phyloP scores from a whole-genome alignment of 1,284 basidiomycete species.

The Cutaneotrichosporon mucoides region DNA sequence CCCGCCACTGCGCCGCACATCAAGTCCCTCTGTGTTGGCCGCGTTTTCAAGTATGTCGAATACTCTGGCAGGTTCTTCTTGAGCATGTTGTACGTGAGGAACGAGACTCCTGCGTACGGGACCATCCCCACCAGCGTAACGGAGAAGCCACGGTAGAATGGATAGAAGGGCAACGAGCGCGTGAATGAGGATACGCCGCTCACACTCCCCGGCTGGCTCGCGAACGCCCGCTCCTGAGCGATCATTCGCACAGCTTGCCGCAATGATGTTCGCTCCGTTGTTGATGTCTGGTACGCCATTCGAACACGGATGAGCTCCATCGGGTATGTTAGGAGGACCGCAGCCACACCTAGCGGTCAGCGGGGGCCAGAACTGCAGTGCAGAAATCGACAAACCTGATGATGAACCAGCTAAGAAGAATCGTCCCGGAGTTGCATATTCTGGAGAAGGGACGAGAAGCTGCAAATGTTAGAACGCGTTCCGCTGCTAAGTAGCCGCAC shows the following conservation, averaged over 20 bases:
- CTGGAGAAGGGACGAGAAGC: conserved; percentile 75
- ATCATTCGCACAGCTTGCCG: conserved; percentile 61
- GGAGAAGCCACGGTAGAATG: conserved; percentile 88
- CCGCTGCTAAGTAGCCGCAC: conserved; percentile 51
- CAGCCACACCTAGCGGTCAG: conserved; percentile 63
- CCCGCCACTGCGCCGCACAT: conserved; percentile 87
- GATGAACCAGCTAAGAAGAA: conserved; percentile 84
- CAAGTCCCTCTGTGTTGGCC: conserved; percentile 55
- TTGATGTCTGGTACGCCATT: conserved; percentile 80
- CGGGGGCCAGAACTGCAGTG: not conserved
- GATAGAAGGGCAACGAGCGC: conserved; percentile 44
- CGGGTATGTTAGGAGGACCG: conserved; percentile 90
- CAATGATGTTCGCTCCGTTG: conserved; percentile 58
- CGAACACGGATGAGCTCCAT: conserved; percentile 93
- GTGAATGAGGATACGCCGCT: conserved; percentile 43
- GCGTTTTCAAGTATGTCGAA: conserved; percentile 46
- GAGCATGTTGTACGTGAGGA: conserved; percentile 85
- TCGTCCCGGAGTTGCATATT: conserved; percentile 71
- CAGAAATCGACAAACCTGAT: conserved; percentile 58
- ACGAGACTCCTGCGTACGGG: conserved; percentile 94
- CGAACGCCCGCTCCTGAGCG: conserved; percentile 36
- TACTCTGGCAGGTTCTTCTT: conserved; percentile 58
- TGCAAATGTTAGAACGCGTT: conserved; percentile 45
- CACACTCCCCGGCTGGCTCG: not conserved
- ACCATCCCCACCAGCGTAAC: conserved; percentile 90